Evolutionary conservation across 345 rosid species (phyloP).

Genomic region (Eutrema japonicum): DNA sequence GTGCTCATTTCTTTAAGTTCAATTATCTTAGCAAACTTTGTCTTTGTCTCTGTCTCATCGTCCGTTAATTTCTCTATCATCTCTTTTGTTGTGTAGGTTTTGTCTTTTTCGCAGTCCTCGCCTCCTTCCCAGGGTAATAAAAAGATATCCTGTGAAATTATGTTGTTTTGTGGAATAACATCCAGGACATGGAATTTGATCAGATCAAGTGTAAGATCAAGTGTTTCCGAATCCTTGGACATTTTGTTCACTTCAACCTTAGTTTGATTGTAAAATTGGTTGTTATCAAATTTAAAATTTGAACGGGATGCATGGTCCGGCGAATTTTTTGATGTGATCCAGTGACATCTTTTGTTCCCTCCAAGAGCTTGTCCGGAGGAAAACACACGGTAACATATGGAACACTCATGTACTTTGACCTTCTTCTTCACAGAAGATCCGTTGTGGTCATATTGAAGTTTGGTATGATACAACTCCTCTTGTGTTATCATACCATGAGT

Average conservation of each 20-base stretch:
- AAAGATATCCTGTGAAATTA: conserved; percentile 42
- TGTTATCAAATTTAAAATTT: conserved; percentile 45
- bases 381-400: conserved; percentile 52
- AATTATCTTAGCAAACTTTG: conserved; percentile 57
- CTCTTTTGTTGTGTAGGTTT: background rate
- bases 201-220: too few species aligned
- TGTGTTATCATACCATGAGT: conserved; percentile 51
- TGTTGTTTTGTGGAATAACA: conserved; percentile 15
- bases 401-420: conserved; percentile 45
- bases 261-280: conserved; percentile 49
- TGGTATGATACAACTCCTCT: conserved; percentile 55
- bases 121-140: conserved; percentile 49
- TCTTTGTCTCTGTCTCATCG: conserved; percentile 43
- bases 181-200: conserved; percentile 51
- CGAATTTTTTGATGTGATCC: conserved; percentile 65
- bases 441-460: conserved; percentile 18
- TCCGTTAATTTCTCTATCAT: conserved; percentile 8
- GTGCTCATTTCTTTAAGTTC: conserved; percentile 54
- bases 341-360: conserved; percentile 60
- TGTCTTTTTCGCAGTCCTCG: conserved; percentile 24
- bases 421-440: conserved; percentile 18
- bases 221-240: conserved; percentile 38
- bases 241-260: conserved; percentile 44
- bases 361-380: conserved; percentile 59
- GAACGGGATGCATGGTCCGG: conserved; percentile 46